phyloP scores from a whole-genome alignment of 352 stramenopile genomes.

The Globisporangium barbulae region DNA sequence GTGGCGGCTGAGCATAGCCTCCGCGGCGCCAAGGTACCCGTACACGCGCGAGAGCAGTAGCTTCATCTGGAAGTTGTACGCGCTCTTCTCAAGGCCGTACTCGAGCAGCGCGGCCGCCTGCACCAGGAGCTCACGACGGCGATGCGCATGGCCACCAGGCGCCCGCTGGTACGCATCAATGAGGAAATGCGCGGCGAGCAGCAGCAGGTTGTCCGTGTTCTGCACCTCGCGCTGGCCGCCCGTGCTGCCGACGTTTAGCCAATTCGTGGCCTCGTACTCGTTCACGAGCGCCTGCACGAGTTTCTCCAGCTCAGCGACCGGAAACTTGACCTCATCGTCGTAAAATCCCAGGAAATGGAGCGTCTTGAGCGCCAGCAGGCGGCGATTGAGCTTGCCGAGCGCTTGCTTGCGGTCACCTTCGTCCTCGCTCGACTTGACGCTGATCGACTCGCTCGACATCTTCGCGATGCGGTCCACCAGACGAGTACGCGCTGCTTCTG shows the following conservation, averaged over 20 bases:
- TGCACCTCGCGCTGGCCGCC: conserved; percentile 83
- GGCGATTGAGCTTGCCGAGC: conserved; percentile 45
- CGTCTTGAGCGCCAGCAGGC: conserved; percentile 61
- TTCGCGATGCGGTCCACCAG: conserved; percentile 34
- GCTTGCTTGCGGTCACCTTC: conserved; percentile 36
- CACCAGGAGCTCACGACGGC: conserved; percentile 40
- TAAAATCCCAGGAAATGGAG: conserved; percentile 71
- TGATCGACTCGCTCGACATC: conserved; percentile 29
- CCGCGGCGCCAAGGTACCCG: conserved; percentile 58
- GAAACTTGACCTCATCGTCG: conserved; percentile 19
- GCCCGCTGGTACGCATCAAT: conserved; percentile 63
- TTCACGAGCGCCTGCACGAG: conserved; percentile 47
- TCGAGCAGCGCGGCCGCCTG: conserved; percentile 61
- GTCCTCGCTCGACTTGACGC: conserved; percentile 18
- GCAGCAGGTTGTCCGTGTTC: conserved; percentile 75
- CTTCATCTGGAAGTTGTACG: conserved; percentile 91
- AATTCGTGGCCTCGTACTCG: conserved; percentile 69
- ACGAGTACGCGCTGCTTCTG: conserved; percentile 27
- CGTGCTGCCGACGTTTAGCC: conserved; percentile 66
- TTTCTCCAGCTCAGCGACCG: conserved; percentile 28
- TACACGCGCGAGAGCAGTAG: conserved; percentile 81
- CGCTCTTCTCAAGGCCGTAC: conserved; percentile 70
- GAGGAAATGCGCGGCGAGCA: conserved; percentile 69
- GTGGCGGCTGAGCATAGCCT: conserved; percentile 64
- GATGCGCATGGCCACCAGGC: not conserved